Conservation (phyloP, 2,329 filamentous ascomycete genomes). For the Sphaerulina vaccinii region DNA sequence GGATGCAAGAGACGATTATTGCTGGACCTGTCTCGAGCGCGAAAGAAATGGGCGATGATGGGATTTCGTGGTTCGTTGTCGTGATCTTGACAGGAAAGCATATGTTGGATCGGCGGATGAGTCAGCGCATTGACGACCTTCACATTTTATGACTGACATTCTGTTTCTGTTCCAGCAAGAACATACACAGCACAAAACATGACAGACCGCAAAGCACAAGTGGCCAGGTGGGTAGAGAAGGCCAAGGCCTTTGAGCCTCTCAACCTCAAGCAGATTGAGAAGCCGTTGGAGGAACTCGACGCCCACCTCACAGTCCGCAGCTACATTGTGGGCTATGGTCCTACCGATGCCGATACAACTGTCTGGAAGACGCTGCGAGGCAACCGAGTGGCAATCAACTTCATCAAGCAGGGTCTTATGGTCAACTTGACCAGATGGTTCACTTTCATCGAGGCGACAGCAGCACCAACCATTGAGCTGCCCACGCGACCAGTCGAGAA, state of each 20-base stretch:
- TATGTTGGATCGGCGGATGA: not conserved
- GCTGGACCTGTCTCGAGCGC: not conserved
- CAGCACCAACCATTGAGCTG: slow-evolving; percentile 65
- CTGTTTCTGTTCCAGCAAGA: too few species aligned
- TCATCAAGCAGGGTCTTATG: slow-evolving; percentile 74
- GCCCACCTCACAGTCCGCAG: slow-evolving; percentile 83
- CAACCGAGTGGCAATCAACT: slow-evolving; percentile 80
- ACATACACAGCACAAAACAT: not conserved
- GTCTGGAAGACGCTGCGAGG: slow-evolving; percentile 80
- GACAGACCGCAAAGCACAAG: slow-evolving; percentile 23
- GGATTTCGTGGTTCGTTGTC: not conserved
- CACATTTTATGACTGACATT: too few species aligned
- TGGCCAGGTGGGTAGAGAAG: slow-evolving; percentile 58
- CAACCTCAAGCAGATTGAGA: slow-evolving; percentile 82
- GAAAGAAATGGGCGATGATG: not conserved
- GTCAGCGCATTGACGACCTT: not conserved
- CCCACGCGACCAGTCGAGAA: slow-evolving; percentile 48
- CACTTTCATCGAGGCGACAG: slow-evolving; percentile 74
- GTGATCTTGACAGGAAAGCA: too few species aligned
- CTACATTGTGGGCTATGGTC: slow-evolving; percentile 77
- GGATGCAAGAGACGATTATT: not conserved
- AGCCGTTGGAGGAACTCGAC: slow-evolving; percentile 71
- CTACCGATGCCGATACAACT: slow-evolving; percentile 74
- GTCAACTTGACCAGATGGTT: slow-evolving; percentile 85
- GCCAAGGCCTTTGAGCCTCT: slow-evolving; percentile 53